These are phyloP conservation scores for Pythium volutum DNA, from an alignment of 352 stramenopile species.

Conservation along the genomic window DNA sequence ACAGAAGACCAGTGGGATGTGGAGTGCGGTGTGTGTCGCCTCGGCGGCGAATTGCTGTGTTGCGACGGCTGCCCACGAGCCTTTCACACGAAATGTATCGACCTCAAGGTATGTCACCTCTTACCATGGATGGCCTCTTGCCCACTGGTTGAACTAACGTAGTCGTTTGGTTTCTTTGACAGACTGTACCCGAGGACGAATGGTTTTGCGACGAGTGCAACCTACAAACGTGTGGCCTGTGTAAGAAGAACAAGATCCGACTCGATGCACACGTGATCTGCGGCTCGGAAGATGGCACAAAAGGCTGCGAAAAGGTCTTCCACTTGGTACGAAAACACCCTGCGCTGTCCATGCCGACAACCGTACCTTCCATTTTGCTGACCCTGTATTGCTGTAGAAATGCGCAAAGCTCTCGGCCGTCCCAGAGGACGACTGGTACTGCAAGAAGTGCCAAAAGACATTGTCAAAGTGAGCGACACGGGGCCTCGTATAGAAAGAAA, in stretches of 20 bases:
- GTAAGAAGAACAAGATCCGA: conserved; percentile 86
- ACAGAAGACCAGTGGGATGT: conserved; percentile 83
- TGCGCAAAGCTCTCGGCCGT: conserved; percentile 76
- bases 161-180: neutral
- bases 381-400: conserved; percentile 61
- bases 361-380: no score
- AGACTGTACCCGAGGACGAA: conserved; percentile 63
- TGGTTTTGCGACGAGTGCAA: conserved; percentile 91
- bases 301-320: conserved; percentile 85
- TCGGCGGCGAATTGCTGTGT: conserved; percentile 84
- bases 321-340: conserved; percentile 58
- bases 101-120: conserved; percentile 35
- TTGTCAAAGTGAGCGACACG: conserved; percentile 28
- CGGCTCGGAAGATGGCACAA: conserved; percentile 82
- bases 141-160: neutral
- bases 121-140: conserved; percentile 1
- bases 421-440: conserved; percentile 88
- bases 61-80: conserved; percentile 91
- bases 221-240: conserved; percentile 70
- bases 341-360: neutral
- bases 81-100: conserved; percentile 90
- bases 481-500: no score
- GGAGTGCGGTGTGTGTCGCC: conserved; percentile 85
- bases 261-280: conserved; percentile 90
- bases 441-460: conserved; percentile 61